Evolutionary conservation across 495 filamentous ascomycete species (phyloP).

Genomic region (Terfezia claveryi): DNA sequence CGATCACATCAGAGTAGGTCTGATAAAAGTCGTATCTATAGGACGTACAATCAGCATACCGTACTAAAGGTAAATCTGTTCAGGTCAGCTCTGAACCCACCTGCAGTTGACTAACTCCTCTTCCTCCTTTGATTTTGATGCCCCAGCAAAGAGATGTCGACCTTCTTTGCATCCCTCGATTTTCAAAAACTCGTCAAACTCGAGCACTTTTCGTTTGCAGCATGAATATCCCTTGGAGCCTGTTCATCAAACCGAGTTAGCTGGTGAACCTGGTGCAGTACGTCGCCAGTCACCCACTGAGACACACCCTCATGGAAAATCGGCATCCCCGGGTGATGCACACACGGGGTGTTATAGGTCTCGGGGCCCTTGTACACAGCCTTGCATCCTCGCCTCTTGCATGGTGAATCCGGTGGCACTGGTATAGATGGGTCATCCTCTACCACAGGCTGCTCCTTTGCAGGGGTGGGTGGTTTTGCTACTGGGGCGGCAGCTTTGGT

Average conservation of each 20-base stretch:
- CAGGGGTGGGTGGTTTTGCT: constrained; percentile 42
- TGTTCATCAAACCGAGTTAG: neutral
- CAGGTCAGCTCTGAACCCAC: constrained; percentile 1
- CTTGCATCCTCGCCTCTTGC: constrained; percentile 56
- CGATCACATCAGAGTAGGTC: constrained; percentile 62
- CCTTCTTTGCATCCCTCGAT: constrained; percentile 75
- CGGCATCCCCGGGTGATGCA: constrained; percentile 65
- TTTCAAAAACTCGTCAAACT: constrained; percentile 96
- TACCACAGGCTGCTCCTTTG: constrained; percentile 37
- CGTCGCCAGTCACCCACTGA: neutral
- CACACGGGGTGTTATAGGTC: constrained; percentile 25
- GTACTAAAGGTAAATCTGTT: neutral
- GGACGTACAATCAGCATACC: neutral
- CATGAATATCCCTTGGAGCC: constrained; percentile 72
- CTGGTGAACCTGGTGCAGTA: neutral
- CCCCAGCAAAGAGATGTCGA: constrained; percentile 70
- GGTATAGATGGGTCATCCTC: constrained; percentile 56
- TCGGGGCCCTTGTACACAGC: constrained; percentile 43
- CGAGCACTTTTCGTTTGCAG: constrained; percentile 83
- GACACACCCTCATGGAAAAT: constrained; percentile 83
- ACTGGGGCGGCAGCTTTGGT: constrained; percentile 33
- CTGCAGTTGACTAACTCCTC: constrained; percentile 29
- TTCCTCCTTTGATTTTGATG: constrained; percentile 37
- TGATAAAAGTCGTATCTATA: constrained; percentile 84
- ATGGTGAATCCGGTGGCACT: constrained; percentile 49